Percentiles rank a stretch among this genome's conserved stretches.
These are phyloP conservation scores for Peronosclerospora sorghi DNA, from an alignment of 352 stramenopile genomes.

Conservation along the genomic window DNA sequence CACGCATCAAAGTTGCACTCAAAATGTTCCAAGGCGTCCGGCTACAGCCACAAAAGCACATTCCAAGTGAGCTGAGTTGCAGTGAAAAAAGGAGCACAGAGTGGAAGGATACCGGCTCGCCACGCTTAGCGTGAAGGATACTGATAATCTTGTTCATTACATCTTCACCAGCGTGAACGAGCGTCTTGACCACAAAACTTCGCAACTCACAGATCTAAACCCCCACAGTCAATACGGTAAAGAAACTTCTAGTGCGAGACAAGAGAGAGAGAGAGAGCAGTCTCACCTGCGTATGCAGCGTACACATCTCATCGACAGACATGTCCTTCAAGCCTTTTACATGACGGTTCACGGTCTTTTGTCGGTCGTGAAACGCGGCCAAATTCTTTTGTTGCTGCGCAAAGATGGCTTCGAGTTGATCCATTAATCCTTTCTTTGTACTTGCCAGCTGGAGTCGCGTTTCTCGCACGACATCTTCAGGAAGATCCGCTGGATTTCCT, in stretches of 20 bases:
- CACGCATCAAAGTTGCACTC: slow-evolving; percentile 36
- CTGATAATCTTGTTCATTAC: slow-evolving; percentile 56
- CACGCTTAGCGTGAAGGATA: slow-evolving; percentile 20
- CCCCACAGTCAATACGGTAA: slow-evolving; percentile 1
- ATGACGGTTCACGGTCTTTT: slow-evolving; percentile 10
- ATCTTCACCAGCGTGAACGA: slow-evolving; percentile 61
- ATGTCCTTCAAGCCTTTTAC: slow-evolving; percentile 15
- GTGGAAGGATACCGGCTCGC: slow-evolving; percentile 20
- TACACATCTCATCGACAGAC: slow-evolving; percentile 14
- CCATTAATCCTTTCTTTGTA: slow-evolving; percentile 24
- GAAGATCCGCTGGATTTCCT: slow-evolving; percentile 57
- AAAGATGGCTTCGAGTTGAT: slow-evolving; percentile 27
- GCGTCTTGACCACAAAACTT: slow-evolving; percentile 31
- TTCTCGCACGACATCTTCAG: slow-evolving; percentile 59
- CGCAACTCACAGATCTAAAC: slow-evolving; percentile 27
- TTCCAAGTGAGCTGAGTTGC: slow-evolving; percentile 3
- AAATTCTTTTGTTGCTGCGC: slow-evolving; percentile 20
- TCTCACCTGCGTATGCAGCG: slow-evolving; percentile 22
- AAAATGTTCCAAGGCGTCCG: slow-evolving; percentile 13
- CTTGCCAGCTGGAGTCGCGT: slow-evolving; percentile 32
- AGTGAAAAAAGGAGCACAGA: not conserved
- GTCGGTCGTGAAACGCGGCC: slow-evolving; percentile 21
- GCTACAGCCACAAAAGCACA: slow-evolving; percentile 14
- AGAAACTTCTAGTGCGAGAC: not conserved
- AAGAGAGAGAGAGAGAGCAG: not conserved